Conservation (phyloP, 2,329 filamentous ascomycete species). For the Exserohilum turcica region DNA sequence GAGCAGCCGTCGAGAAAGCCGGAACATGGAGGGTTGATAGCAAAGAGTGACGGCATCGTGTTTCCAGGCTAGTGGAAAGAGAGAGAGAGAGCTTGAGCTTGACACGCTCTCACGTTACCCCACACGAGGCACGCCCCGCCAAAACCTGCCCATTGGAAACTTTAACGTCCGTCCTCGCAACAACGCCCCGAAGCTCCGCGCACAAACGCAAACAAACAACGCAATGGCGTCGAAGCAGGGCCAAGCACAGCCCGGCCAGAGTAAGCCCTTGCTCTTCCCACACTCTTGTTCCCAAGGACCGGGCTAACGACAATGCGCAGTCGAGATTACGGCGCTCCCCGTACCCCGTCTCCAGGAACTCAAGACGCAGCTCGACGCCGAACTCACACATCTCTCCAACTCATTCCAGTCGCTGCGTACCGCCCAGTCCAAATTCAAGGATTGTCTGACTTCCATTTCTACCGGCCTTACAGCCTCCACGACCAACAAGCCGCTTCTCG, state of each 20-base stretch:
- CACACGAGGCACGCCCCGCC: constrained; percentile 25
- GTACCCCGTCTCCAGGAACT: constrained; percentile 85
- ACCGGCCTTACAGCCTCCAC: constrained; percentile 56
- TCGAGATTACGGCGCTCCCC: constrained; percentile 78
- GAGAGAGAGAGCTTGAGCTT: constrained; percentile 2
- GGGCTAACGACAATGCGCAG: constrained; percentile 24
- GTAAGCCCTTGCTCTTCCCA: constrained; percentile 15
- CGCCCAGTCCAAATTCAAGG: constrained; percentile 88
- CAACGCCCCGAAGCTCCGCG: constrained; percentile 6
- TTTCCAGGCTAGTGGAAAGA: background rate
- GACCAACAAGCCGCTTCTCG: constrained; percentile 68
- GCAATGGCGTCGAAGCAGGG: constrained; percentile 35
- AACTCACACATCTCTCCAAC: constrained; percentile 89
- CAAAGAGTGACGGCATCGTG: background rate
- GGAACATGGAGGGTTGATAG: constrained; percentile 1
- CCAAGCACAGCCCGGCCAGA: constrained; percentile 36
- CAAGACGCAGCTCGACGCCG: constrained; percentile 94
- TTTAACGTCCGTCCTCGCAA: constrained; percentile 16
- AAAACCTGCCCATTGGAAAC: constrained; percentile 23
- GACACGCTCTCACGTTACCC: constrained; percentile 32
- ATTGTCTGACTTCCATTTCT: constrained; percentile 81
- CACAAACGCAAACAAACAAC: constrained; percentile 1
- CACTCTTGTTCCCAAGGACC: background rate
- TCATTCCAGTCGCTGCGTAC: constrained; percentile 90
- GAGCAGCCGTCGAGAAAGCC: background rate